These are phyloP conservation scores for Gossypium arboreum DNA, from an alignment of 345 rosid genomes.

Conservation along the genomic window DNA sequence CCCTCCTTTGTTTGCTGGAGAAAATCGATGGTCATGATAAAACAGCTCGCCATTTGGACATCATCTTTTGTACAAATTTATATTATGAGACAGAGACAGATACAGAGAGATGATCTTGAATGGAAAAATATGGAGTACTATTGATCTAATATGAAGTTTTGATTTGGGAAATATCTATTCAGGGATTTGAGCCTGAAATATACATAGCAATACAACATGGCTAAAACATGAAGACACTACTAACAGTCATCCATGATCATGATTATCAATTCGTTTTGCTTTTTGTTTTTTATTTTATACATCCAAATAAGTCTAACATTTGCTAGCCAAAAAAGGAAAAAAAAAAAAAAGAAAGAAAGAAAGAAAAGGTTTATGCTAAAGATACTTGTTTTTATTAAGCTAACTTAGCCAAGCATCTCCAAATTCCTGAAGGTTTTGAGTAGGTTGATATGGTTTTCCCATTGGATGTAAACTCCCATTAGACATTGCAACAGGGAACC, in stretches of 20 bases:
- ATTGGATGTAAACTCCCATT: constrained; percentile 28
- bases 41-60: neutral
- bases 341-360: no score
- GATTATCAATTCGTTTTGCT: neutral
- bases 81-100: neutral
- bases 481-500: constrained; percentile 35
- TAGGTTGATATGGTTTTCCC: neutral
- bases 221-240: neutral
- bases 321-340: neutral
- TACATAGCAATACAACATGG: neutral
- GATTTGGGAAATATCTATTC: neutral
- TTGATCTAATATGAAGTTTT: neutral
- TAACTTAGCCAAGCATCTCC: constrained; percentile 8
- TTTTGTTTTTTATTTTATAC: neutral
- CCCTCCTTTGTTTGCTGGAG: neutral
- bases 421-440: constrained; percentile 8
- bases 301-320: neutral
- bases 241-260: neutral
- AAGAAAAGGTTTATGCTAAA: neutral
- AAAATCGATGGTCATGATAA: neutral
- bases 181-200: neutral
- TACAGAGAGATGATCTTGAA: neutral
- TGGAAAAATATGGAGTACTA: neutral
- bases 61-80: neutral
- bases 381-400: neutral